Evolutionary conservation across 1,284 basidiomycete species (phyloP), one percentile per base, ranked within the genome.

Genomic region (Fistulinella cinereoalba): DNA sequence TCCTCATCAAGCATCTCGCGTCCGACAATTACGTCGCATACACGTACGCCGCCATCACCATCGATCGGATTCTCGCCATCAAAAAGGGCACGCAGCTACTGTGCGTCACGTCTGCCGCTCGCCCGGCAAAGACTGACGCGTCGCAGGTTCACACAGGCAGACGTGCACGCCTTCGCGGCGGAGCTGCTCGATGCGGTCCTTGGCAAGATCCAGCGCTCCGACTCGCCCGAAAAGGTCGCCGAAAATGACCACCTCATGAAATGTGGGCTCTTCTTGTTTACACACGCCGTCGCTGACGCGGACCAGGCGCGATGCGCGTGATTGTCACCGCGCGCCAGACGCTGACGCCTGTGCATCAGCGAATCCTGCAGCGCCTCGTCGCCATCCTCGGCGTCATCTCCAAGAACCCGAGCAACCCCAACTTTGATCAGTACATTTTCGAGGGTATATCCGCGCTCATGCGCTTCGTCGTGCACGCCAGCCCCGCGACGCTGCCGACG

Each of bases 231-330:
- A 65, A 97, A 97, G 73, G 81, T 97, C 23, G 92, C 97, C 0
- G 95, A 98, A 67, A 99, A 99, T 62, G 96, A 99, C 66, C 92
- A 97, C 69, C 72, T 98, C 44, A 98, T 98, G 92, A 95, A 93
- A 74, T 97, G 96, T 92, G 23, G 32, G 19, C 19, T 24, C 16
- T 19, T 31, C 16, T 27, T 44, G 16, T 37, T 24, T 36, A 21
- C 21, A 5, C n/a, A 3, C 13, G 12, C 22, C n/a, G n/a, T 28
- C 32, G n/a, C 46, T 57, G 22, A 64, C 22, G 37, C 23, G 13
- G 11, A 23, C 37, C 50, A 95, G 93, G 90, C 66, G 83, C 83
- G 19, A 96, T 98, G 92, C 83, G 96, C 34, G 85, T 98, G 37
- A 88, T 98, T 58, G 77, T 97, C 44, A 97, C 92, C 0, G 88